Evolutionary conservation across 2,329 filamentous ascomycete species (phyloP), one percentile per base, ranked within the genome.

Genomic region (Ophiosphaerella korrae): DNA sequence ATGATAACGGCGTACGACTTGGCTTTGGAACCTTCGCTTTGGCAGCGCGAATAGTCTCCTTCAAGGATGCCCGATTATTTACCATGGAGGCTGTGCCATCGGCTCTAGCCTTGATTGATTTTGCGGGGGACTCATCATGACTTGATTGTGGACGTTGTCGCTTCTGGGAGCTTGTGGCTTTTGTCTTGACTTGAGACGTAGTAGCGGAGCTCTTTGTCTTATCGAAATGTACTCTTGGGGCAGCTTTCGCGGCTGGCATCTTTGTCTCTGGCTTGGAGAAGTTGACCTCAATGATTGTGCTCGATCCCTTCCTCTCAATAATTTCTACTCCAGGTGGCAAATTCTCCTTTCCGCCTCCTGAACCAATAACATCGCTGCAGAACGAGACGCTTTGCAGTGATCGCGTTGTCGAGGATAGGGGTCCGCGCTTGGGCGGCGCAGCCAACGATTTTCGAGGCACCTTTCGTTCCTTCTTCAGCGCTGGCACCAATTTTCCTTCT

Each of bases 281-380:
- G 50, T 71, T 65, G 53, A 71, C 61, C 18, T 67, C 59, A 45
- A 67, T 67, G 39, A 71, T 62, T 12, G 61, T 67, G 13, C 62
- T 62, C 12, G 50, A 48, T 33, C 56, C 46, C 53, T 70, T 70
- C 44, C 48, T 60, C 38, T 66, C 60, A 8, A 64, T 52, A 5
- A 66, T 57, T 12, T 65, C 62, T 46, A 64, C 57, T n/a, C 78
- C 78, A 1, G 84, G 84, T 12, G 83, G 83, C 5, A 85, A 63
- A 55, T 87, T 88, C 66, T 87, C 84, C 60, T 88, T 88, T 5
- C 84, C 84, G 4, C 78, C 78, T 31, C 82, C 81, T 42, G 77
- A 77, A 21, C 83, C 83, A 51, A 74, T 62, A n/a, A 80, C 64
- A 59, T 85, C 80, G 37, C 73, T 62, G 14, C 69, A 66, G 35